Evolutionary conservation across 2,329 filamentous ascomycete species (phyloP).

Genomic region (Arthroderma uncinatum): DNA sequence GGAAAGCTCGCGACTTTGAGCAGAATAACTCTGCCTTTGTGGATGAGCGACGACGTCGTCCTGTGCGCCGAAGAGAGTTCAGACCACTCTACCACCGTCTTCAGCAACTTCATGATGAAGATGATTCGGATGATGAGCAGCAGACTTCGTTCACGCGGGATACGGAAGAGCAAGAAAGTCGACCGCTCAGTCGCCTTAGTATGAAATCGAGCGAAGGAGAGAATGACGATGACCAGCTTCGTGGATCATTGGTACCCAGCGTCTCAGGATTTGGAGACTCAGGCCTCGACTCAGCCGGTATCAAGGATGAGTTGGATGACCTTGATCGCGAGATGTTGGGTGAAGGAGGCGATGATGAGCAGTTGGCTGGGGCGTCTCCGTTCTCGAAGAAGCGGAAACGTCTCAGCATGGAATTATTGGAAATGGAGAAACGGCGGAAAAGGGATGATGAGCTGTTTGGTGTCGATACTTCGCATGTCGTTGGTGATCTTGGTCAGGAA

Average conservation of each 20-base stretch:
- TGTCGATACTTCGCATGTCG: constrained; percentile 33
- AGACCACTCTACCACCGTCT: constrained; percentile 73
- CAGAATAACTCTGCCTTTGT: constrained; percentile 53
- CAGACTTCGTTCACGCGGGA: constrained; percentile 57
- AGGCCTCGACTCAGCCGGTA: not conserved
- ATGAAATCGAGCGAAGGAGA: constrained; percentile 43
- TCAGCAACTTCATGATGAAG: constrained; percentile 60
- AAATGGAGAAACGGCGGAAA: constrained; percentile 63
- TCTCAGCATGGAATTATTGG: constrained; percentile 30
- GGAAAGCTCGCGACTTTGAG: constrained; percentile 51
- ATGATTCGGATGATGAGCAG: constrained; percentile 80
- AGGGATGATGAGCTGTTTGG: constrained; percentile 73
- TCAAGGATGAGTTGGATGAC: constrained; percentile 16
- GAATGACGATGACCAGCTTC: constrained; percentile 37
- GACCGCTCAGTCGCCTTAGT: constrained; percentile 61
- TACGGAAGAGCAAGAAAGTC: constrained; percentile 76
- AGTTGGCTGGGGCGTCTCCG: not conserved
- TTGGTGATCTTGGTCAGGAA: constrained; percentile 41
- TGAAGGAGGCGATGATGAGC: constrained; percentile 10
- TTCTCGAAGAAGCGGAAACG: constrained; percentile 19
- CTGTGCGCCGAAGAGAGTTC: constrained; percentile 50
- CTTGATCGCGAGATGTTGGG: constrained; percentile 20
- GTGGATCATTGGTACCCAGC: constrained; percentile 13
- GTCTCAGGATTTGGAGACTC: constrained; percentile 5
- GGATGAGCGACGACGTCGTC: constrained; percentile 53